Conservation (phyloP, 768 basidiomycete species). For the Boletus sp. region DNA sequence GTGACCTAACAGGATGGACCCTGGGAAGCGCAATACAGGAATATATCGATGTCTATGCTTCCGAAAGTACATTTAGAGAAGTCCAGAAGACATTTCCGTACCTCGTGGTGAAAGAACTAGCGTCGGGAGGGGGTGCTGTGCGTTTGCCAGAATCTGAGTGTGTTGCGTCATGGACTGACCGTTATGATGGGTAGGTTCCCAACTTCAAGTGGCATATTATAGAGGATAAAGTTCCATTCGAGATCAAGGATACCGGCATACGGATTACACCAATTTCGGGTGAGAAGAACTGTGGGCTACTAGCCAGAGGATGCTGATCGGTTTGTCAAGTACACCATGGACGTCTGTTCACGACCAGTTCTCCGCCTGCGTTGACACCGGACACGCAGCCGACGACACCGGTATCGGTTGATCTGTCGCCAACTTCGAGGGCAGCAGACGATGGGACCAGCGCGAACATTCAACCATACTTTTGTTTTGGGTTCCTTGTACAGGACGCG, state of each 20-base stretch:
- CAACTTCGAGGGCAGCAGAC: conserved; percentile 13
- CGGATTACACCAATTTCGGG: conserved; percentile 64
- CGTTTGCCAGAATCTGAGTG: conserved; percentile 15
- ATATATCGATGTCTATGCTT: conserved; percentile 73
- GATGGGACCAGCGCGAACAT: conserved; percentile 23
- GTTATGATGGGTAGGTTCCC: conserved; percentile 53
- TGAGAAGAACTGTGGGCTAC: conserved; percentile 27
- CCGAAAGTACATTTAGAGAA: conserved; percentile 59
- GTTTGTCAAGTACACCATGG: conserved; percentile 64
- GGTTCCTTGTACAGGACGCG: conserved; percentile 63
- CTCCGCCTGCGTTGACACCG: conserved; percentile 38
- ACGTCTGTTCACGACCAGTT: conserved; percentile 48
- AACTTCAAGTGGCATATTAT: conserved; percentile 83
- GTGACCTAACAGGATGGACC: conserved; percentile 61
- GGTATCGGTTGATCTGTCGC: conserved; percentile 29
- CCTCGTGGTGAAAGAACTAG: conserved; percentile 68
- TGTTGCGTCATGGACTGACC: background rate
- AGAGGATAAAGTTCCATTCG: conserved; percentile 62
- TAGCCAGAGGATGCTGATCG: background rate
- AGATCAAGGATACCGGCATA: conserved; percentile 62
- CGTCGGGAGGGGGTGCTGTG: conserved; percentile 79
- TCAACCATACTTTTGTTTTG: conserved; percentile 63
- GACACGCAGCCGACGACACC: conserved; percentile 38
- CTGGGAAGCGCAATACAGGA: conserved; percentile 58
- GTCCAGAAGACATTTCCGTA: conserved; percentile 78